Percentiles rank a stretch among this genome's conserved stretches.
phyloP scores from a whole-genome alignment of 495 filamentous ascomycete species.

The Oidiodendron maius region DNA sequence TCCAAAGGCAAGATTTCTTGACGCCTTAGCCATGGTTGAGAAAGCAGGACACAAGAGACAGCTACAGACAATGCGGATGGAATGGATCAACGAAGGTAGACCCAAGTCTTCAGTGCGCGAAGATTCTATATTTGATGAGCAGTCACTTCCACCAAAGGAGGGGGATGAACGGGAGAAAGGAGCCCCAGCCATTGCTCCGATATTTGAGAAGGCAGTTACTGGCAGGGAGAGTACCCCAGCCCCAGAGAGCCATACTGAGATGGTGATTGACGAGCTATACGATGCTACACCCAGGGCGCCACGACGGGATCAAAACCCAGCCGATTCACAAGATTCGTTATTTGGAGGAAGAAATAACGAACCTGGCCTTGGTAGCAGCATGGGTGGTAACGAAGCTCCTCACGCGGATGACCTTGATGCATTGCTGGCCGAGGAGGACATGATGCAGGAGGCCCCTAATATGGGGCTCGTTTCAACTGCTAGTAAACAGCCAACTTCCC shows the following conservation, averaged over 20 bases:
- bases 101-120: slow-evolving; percentile 43
- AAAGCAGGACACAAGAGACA: slow-evolving; percentile 82
- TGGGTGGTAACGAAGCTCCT: slow-evolving; percentile 24
- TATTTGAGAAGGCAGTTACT: slow-evolving; percentile 31
- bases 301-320: background rate
- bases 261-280: slow-evolving; percentile 23
- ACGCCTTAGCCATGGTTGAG: slow-evolving; percentile 87
- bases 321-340: slow-evolving; percentile 13
- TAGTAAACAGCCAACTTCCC: slow-evolving; percentile 9
- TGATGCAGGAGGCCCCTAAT: slow-evolving; percentile 9
- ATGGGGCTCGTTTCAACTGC: background rate
- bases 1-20: slow-evolving; percentile 88
- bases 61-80: slow-evolving; percentile 67
- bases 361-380: slow-evolving; percentile 13
- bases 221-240: slow-evolving; percentile 19
- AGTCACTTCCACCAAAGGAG: slow-evolving; percentile 17
- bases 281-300: slow-evolving; percentile 19
- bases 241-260: slow-evolving; percentile 6
- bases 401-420: slow-evolving; percentile 47
- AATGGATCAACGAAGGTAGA: slow-evolving; percentile 81
- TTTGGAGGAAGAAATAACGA: slow-evolving; percentile 13
- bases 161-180: slow-evolving; percentile 25
- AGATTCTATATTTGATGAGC: slow-evolving; percentile 34
- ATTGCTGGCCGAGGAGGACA: slow-evolving; percentile 41
- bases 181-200: slow-evolving; percentile 37